Evolutionary conservation across 179 eudicot genomes (phyloP).

Genomic region (Silene coronaria): DNA sequence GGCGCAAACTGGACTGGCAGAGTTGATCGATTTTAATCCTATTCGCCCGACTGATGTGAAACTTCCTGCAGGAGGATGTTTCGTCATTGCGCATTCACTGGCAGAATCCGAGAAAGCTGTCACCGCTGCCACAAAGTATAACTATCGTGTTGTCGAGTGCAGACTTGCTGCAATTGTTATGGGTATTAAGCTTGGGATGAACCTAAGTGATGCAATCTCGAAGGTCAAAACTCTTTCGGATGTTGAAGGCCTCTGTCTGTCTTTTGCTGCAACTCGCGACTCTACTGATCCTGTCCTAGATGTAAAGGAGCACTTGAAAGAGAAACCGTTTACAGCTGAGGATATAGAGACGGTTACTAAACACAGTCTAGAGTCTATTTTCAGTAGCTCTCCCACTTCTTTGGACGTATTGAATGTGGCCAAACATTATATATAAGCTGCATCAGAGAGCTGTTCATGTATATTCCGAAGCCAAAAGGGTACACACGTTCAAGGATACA

Average conservation of each 20-base stretch:
- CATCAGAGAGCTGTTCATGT: slow-evolving; percentile 97
- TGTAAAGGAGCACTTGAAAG: slow-evolving; percentile 78
- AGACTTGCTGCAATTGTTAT: slow-evolving; percentile 89
- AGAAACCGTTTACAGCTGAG: slow-evolving; percentile 72
- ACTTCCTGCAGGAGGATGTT: slow-evolving; percentile 88
- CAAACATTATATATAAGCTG: slow-evolving; percentile 61
- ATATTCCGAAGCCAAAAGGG: slow-evolving; percentile 95
- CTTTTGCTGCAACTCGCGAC: slow-evolving; percentile 63
- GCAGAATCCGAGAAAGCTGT: slow-evolving; percentile 97
- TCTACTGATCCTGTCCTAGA: slow-evolving; percentile 88
- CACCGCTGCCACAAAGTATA: slow-evolving; percentile 96
- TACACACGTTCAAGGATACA: slow-evolving; percentile 81
- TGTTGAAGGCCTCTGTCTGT: slow-evolving; percentile 84
- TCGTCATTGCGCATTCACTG: slow-evolving; percentile 90
- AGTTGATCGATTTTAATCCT: slow-evolving; percentile 93
- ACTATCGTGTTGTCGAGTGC: slow-evolving; percentile 95
- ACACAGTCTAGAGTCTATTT: slow-evolving; percentile 47
- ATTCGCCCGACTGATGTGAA: slow-evolving; percentile 93
- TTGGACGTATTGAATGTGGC: slow-evolving; percentile 88
- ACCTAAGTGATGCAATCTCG: slow-evolving; percentile 67
- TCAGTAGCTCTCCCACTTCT: slow-evolving; percentile 72
- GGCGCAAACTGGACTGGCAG: slow-evolving; percentile 88
- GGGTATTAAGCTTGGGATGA: slow-evolving; percentile 84
- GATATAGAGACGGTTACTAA: slow-evolving; percentile 67
- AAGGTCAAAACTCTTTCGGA: slow-evolving; percentile 82